Percentiles rank a stretch among this genome's conserved stretches.
These are phyloP conservation scores for Aristolochia contorta DNA, from an alignment of 164 flowering plant species.

Conservation along the genomic window DNA sequence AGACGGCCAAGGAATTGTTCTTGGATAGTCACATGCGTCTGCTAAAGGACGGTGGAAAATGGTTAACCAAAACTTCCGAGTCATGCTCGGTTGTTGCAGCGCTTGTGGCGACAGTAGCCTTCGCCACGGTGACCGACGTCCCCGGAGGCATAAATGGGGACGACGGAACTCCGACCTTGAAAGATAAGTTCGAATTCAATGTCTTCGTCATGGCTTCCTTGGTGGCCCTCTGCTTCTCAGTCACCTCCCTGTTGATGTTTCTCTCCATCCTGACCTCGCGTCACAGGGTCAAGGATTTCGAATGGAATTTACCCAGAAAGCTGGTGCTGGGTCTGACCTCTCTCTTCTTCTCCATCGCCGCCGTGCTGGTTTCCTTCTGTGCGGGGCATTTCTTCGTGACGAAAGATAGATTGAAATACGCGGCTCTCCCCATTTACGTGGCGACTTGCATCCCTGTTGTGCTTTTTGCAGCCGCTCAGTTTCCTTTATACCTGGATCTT, in stretches of 20 bases:
- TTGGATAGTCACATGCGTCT: background rate
- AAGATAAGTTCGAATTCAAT: background rate
- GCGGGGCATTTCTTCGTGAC: slow-evolving; percentile 2
- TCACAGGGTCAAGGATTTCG: background rate
- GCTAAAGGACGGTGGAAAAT: background rate
- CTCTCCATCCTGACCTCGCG: slow-evolving; percentile 2
- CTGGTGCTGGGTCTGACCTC: background rate
- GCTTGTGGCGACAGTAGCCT: slow-evolving; percentile 8
- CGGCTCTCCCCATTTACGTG: no score
- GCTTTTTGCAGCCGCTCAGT: no score
- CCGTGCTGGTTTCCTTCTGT: slow-evolving; percentile 11
- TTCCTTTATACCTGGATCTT: no score
- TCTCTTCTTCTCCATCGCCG: slow-evolving; percentile 3
- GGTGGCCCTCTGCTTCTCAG: slow-evolving; percentile 2
- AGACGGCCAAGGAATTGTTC: slow-evolving; percentile 3
- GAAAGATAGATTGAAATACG: no score
- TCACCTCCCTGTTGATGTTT: slow-evolving; percentile 1
- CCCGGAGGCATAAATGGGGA: slow-evolving; percentile 5
- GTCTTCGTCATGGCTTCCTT: slow-evolving; percentile 2
- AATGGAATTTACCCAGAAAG: background rate
- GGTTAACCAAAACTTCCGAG: slow-evolving; percentile 5
- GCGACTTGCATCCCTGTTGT: no score
- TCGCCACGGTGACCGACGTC: slow-evolving; percentile 1
- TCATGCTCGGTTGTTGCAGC: slow-evolving; percentile 7
- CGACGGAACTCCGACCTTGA: background rate